A percentile compares a stretch with the other conserved stretches of the same genome.
Conservation (phyloP, 164 flowering plant species). For the Vitis rupestris region DNA sequence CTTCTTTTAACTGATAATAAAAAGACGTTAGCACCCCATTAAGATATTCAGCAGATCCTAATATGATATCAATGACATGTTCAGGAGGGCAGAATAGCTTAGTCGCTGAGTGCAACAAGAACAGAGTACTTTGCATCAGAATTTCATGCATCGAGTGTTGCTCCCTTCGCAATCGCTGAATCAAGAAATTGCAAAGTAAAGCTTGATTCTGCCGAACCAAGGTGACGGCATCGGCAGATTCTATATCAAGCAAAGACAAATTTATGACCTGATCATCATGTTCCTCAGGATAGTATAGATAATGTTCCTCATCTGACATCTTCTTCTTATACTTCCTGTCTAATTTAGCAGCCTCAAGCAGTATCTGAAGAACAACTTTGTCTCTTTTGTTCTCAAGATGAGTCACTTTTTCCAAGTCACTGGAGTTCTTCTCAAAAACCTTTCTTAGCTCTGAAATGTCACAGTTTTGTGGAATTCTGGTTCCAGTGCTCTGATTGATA, state of each 20-base stretch:
- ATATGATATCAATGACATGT: conserved; percentile 62
- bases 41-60: conserved; percentile 65
- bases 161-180: conserved; percentile 53
- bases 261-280: conserved; percentile 36
- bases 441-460: conserved; percentile 32
- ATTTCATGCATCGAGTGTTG: conserved; percentile 80
- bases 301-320: conserved; percentile 27
- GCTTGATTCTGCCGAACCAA: conserved; percentile 84
- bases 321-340: conserved; percentile 46
- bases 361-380: conserved; percentile 67
- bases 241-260: conserved; percentile 46
- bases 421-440: conserved; percentile 29
- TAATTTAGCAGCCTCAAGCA: conserved; percentile 84
- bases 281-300: conserved; percentile 30
- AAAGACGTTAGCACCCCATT: conserved; percentile 54
- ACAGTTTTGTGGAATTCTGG: conserved; percentile 19
- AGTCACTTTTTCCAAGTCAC: conserved; percentile 47
- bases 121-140: conserved; percentile 69
- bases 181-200: conserved; percentile 63
- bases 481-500: conserved; percentile 17
- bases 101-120: conserved; percentile 69
- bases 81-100: conserved; percentile 70
- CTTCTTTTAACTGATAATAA: conserved; percentile 58
- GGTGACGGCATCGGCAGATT: conserved; percentile 76
- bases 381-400: conserved; percentile 75